Percentiles rank a stretch among this genome's conserved stretches.
These are phyloP conservation scores for Pseudophaeomoniella oleicola DNA, from an alignment of 2,329 filamentous ascomycete species.

Conservation along the genomic window DNA sequence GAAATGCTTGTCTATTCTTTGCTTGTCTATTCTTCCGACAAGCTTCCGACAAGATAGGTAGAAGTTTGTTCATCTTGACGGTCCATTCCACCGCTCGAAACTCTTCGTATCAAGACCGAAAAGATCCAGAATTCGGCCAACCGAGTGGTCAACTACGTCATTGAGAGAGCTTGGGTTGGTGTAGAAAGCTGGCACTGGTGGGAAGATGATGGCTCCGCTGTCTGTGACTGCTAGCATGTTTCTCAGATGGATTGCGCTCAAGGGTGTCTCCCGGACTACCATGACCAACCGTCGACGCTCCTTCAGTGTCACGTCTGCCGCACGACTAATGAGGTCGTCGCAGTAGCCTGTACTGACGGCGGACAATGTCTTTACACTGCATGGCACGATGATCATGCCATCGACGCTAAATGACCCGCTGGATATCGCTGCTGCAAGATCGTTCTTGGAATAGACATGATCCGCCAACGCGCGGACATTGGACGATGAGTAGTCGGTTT, in stretches of 20 bases:
- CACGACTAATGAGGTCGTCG: constrained; percentile 26
- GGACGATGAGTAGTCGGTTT: constrained; percentile 5
- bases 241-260: constrained; percentile 8
- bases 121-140: constrained; percentile 31
- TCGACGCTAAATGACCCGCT: constrained; percentile 13
- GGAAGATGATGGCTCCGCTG: constrained; percentile 28
- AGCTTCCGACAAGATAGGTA: no score
- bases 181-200: constrained; percentile 31
- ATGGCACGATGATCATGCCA: constrained; percentile 31
- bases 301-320: constrained; percentile 29
- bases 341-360: constrained; percentile 22
- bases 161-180: constrained; percentile 23
- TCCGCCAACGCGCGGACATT: constrained; percentile 6
- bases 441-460: constrained; percentile 9
- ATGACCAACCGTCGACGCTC: constrained; percentile 22
- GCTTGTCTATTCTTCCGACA: no score
- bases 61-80: no score
- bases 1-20: no score
- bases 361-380: constrained; percentile 31
- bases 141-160: constrained; percentile 30
- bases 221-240: constrained; percentile 5
- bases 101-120: constrained; percentile 26
- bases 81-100: constrained; percentile 25
- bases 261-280: constrained; percentile 24
- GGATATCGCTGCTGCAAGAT: constrained; percentile 13